Evolutionary conservation across 2,329 filamentous ascomycete genomes (phyloP), one percentile per base, ranked within the genome.

Genomic region (Aspergillus aculeatus): DNA sequence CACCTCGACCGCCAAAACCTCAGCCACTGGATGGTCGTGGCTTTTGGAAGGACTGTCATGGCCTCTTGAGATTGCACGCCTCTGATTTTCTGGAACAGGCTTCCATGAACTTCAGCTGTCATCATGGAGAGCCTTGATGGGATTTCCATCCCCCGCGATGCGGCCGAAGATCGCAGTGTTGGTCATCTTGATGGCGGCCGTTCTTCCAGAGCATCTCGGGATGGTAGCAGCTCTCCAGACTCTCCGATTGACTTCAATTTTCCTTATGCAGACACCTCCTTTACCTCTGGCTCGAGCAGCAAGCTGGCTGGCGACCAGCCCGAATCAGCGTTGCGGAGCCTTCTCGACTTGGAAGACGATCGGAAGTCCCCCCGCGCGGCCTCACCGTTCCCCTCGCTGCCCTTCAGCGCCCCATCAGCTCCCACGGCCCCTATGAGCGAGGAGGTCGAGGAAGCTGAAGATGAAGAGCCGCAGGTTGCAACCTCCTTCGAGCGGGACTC

Each of bases 401-500:
- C 71, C 5, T 77, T 72, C 56, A 74, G 73, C 35, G 64, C 69
- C n/a, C 68, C 74, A 10, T 63, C 71, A 2, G 50, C 47, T 21
- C 53, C 54, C 5, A 67, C 70, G n/a, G 63, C 70, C 35, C 64
- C 68, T 24, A 64, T 73, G 38, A 68, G 69, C 50, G 72, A 74
- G 35, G 70, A 71, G 53, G 69, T 69, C 47, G 68, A 65, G 1
- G 76, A 77, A 21, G 75, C 73, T 26, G 78, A 76, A 50, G 78
- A 81, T 58, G 79, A 81, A 60, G 78, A 80, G 48, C 73, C 78
- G 9, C 71, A 71, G 35, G 64, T 80, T 14, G 77, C 78, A 24
- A 78, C 76, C 1, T 80, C 78, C 1, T 80, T 80, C 57, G 73
- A 78, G 56, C 75, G 78, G 38, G 74, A 76, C 44, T 76, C 77